These are phyloP conservation scores for Tetrapisispora arboricola DNA, from an alignment of 805 yeast genomes.

Conservation along the genomic window DNA sequence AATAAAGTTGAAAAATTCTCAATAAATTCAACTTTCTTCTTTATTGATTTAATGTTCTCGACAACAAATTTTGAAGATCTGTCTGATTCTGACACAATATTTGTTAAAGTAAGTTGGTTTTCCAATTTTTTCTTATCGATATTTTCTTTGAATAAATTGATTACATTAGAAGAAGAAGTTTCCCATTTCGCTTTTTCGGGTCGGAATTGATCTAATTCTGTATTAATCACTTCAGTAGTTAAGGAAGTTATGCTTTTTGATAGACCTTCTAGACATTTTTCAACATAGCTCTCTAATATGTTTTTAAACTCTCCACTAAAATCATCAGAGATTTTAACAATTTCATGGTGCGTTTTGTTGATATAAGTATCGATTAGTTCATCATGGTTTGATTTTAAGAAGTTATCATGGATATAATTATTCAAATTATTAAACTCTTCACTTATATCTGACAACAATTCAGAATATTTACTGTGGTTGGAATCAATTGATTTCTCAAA, in stretches of 20 bases:
- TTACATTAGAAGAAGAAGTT: constrained; percentile 8
- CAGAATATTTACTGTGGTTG: constrained; percentile 16
- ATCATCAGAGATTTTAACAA: constrained; percentile 19
- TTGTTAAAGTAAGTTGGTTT: constrained; percentile 11
- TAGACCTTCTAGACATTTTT: constrained; percentile 16
- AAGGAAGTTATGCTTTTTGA: constrained; percentile 19
- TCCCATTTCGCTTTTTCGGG: constrained; percentile 26
- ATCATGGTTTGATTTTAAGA: constrained; percentile 24
- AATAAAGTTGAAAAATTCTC: neutral
- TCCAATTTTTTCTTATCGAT: constrained; percentile 24
- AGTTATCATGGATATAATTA: constrained; percentile 23
- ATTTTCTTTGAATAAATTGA: constrained; percentile 10
- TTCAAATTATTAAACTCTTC: constrained; percentile 28
- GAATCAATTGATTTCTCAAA: constrained; percentile 12
- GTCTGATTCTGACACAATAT: neutral
- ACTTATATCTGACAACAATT: constrained; percentile 26
- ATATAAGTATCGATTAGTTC: constrained; percentile 20
- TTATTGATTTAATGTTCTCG: neutral
- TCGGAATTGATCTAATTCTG: constrained; percentile 22
- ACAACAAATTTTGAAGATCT: neutral
- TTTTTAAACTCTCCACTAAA: constrained; percentile 15
- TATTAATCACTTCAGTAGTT: constrained; percentile 22
- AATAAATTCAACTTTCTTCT: neutral
- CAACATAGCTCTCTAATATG: constrained; percentile 17
- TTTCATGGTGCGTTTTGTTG: constrained; percentile 18